Evolutionary conservation across 768 basidiomycete species (phyloP).

Genomic region (Lentinula raphanica): DNA sequence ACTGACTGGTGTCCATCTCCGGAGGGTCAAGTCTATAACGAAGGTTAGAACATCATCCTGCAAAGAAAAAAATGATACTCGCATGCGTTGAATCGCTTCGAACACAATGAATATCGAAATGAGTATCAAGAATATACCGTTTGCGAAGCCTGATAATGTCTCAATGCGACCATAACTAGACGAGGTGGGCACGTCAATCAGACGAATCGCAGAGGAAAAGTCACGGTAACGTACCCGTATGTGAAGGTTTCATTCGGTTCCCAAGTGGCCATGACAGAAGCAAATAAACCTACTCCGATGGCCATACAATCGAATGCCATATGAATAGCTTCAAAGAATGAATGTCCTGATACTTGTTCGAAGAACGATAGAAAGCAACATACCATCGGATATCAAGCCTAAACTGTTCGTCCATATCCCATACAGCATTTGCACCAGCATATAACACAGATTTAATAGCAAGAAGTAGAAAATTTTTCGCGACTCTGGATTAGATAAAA

Average conservation of each 20-base stretch:
- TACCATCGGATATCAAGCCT: constrained; percentile 95
- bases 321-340: constrained; percentile 71
- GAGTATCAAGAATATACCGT: constrained; percentile 88
- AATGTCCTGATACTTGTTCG: not conserved
- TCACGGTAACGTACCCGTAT: constrained; percentile 63
- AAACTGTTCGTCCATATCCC: constrained; percentile 97
- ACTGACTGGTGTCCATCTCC: constrained; percentile 94
- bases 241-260: constrained; percentile 91
- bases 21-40: constrained; percentile 77
- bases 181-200: constrained; percentile 5
- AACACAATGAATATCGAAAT: constrained; percentile 99
- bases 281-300: constrained; percentile 90
- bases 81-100: constrained; percentile 95
- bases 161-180: constrained; percentile 90
- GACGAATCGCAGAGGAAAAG: not conserved
- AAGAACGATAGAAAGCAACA: constrained; percentile 14
- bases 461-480: constrained; percentile 97
- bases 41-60: not conserved
- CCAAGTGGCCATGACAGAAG: constrained; percentile 98
- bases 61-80: constrained; percentile 16
- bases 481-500: constrained; percentile 87
- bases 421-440: constrained; percentile 95
- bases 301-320: constrained; percentile 99
- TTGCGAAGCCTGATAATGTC: constrained; percentile 96
- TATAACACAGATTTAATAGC: constrained; percentile 89